Base-by-base conservation (phyloP, 305 asterid species). In the Stenogyne calaminthoides region DNA sequence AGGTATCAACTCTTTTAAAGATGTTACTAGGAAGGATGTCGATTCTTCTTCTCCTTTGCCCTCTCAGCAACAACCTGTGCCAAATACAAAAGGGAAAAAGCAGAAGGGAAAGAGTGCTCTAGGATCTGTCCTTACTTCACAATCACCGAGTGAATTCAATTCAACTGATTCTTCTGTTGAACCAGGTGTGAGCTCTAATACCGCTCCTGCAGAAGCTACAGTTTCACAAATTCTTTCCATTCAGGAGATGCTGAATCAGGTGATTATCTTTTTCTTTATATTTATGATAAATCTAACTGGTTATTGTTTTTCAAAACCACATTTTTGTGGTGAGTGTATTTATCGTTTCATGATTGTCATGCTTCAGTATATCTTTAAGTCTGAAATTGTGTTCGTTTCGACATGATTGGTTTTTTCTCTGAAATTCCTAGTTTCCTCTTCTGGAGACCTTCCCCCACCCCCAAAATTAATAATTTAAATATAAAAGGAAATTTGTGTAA, bases 191-290 rank as follows among this genome's bases (percentile, higher is more conserved):
- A 81, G 82, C 80, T 80, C 88, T 42, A 81, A 82, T 77, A 77
- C 68, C 60, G 78, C 85, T 73, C 77, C 83, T 60, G 46, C 61
- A 71, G 96, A 88, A 80, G 73, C 70, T 73, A 81, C 78, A 61
- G 65, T 77, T 20, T 57, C 91, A 19, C 95, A 93, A 71, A 69
- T 88, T 42, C 67, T 67, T 72, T 78, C 93, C 76, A 89, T 91
- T 89, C 97, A 87, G 78, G 92, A 89, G 85, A 80, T 68, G 70
- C 80, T 93, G 72, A 87, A 82, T 88, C 96, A 89, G 98, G 98
- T 91, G 12, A 55, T 63, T 70, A 51, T 9, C 9, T 34, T 64
- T 64, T 36, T 14, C 34, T 27, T 29, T 7, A 20, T 37, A 10
- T 34, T 46, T 61, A 52, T 64, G 52, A 10, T 70, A 22, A 29